These are phyloP conservation scores for Penicilliopsis zonata DNA, from an alignment of 495 filamentous ascomycete species.

Conservation along the genomic window DNA sequence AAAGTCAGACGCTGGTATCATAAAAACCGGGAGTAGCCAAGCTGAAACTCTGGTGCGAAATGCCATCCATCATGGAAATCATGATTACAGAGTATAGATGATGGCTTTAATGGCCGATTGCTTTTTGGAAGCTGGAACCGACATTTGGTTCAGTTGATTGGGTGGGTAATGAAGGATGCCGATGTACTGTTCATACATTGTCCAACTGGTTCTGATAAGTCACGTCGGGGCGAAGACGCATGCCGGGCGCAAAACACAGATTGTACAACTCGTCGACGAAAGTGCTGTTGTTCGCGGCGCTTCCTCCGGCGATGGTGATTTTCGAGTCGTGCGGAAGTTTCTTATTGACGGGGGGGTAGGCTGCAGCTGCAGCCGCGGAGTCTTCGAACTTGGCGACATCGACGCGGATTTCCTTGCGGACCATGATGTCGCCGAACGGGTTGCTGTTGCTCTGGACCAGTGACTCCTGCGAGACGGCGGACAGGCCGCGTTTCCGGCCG, in stretches of 20 bases:
- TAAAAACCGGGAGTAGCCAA: no score
- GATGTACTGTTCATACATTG: no score
- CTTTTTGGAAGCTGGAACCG: no score
- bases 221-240: slow-evolving; percentile 19
- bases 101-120: no score
- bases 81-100: no score
- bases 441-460: slow-evolving; percentile 10
- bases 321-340: slow-evolving; percentile 18
- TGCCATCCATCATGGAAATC: no score
- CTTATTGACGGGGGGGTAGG: no score
- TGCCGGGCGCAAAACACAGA: slow-evolving; percentile 25
- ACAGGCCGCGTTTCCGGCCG: slow-evolving; percentile 8
- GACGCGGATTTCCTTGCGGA: slow-evolving; percentile 40
- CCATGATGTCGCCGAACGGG: slow-evolving; percentile 38
- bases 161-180: no score
- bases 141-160: no score
- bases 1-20: no score
- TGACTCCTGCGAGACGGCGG: slow-evolving; percentile 17
- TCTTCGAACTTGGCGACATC: slow-evolving; percentile 31
- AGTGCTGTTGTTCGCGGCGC: slow-evolving; percentile 14
- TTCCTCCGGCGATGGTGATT: slow-evolving; percentile 21
- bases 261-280: slow-evolving; percentile 35
- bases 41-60: no score
- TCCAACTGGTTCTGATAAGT: slow-evolving; percentile 6
- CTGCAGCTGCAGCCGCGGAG: slow-evolving; percentile 9